Base-by-base conservation (phyloP, 2,329 filamentous ascomycete species). In the Teratosphaeria zuluensis region DNA sequence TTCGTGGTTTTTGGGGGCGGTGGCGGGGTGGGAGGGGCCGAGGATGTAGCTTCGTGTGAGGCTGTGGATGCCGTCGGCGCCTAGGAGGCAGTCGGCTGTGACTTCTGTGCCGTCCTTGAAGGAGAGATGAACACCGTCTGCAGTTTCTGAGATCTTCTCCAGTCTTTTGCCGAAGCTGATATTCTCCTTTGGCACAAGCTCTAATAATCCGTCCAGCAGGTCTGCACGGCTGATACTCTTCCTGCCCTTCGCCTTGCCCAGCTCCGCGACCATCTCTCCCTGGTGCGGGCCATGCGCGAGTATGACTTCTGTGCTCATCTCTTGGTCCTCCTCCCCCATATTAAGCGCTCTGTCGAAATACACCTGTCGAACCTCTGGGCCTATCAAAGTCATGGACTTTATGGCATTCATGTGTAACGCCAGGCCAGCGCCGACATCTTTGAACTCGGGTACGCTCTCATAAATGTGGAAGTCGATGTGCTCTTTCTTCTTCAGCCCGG, bases 51-150 rank as follows among this genome's bases (percentile, higher is more conserved):
- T 69, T 12, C 74, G 71, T 28, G 80, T 74, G 1, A 73, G 70
- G 21, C 78, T 81, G 63, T 79, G 77, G 53, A 83, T 77, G 46
- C 81, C 81, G 65, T 83, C 80, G 0, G 79, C 77, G 0, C 79
- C 80, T 16, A 83, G 73, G 28, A 82, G 64, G 48, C 81, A 66
- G 62, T 83, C 78, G 0, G 77, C 78, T 0, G 68, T 65, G 0
- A 71, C 71, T 2, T 66, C 71, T 0, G 73, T 75, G 5, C 77
- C 79, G 63, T 83, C 80, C n/a, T 73, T 68, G 63, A 83, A 83
- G 30, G 64, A 64, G 0, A 82, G 58, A 16, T 59, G 66, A 0
- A 75, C 68, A 0, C 66, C 65, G 16, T 73, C 67, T 5, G 68
- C 68, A n/a, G 21, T 55, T 32, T 63, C 58, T 24, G 69, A 63